phyloP scores from a whole-genome alignment of 306 rosid genomes.

The Mimosa pudica region DNA sequence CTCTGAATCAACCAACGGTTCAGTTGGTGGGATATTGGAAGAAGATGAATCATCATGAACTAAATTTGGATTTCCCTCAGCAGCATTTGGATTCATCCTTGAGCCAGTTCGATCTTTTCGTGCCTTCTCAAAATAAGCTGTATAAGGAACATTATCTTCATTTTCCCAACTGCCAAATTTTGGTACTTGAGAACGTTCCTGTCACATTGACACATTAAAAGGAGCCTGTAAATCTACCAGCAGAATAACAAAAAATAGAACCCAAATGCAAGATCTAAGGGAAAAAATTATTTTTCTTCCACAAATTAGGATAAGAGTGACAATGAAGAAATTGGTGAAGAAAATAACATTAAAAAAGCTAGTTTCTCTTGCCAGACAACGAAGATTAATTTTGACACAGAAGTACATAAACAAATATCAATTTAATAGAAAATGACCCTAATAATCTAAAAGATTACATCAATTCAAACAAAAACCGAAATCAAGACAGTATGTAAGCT shows the following conservation, averaged over 20 bases:
- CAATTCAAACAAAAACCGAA: not conserved
- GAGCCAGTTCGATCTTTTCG: slow-evolving; percentile 75
- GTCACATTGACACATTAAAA: slow-evolving; percentile 46
- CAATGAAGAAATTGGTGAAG: not conserved
- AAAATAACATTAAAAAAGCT: not conserved
- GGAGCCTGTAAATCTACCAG: slow-evolving; percentile 30
- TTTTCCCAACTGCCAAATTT: slow-evolving; percentile 88
- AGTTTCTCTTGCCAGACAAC: slow-evolving; percentile 15
- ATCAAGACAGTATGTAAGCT: not conserved
- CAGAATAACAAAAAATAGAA: slow-evolving; percentile 31
- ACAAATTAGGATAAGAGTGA: slow-evolving; percentile 21
- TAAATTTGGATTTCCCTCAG: slow-evolving; percentile 63
- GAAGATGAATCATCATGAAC: slow-evolving; percentile 48
- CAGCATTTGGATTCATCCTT: slow-evolving; percentile 85
- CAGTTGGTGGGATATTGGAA: slow-evolving; percentile 48
- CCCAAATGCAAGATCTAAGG: slow-evolving; percentile 12
- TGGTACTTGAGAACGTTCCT: slow-evolving; percentile 91
- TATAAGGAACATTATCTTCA: slow-evolving; percentile 86
- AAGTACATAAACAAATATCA: not conserved
- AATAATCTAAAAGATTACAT: not conserved
- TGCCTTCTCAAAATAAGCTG: slow-evolving; percentile 90
- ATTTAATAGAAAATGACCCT: not conserved
- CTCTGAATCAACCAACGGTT: slow-evolving; percentile 39
- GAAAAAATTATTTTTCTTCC: slow-evolving; percentile 11
- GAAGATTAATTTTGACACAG: slow-evolving; percentile 12